Conservation (phyloP, 2,329 filamentous ascomycete genomes). For the Hymenoscyphus scutula region DNA sequence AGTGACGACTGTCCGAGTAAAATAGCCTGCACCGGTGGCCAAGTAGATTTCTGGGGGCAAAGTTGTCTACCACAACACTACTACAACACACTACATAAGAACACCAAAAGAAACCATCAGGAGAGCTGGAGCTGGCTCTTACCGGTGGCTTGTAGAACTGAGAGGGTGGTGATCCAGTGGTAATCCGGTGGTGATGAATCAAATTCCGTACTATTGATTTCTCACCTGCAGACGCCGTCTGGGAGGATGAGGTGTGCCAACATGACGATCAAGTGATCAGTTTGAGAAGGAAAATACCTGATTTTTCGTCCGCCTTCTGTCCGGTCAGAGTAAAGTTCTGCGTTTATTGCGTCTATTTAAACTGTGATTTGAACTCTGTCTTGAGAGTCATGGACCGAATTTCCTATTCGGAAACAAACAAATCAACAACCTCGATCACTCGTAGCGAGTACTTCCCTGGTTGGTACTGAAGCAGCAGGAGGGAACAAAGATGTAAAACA, state of each 20-base stretch:
- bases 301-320: neutral
- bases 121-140: neutral
- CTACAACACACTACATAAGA: neutral
- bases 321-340: neutral
- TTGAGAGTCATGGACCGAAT: neutral
- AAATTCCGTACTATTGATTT: slow-evolving; percentile 2
- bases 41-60: neutral
- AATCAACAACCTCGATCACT: neutral
- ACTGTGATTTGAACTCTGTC: neutral
- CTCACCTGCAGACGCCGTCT: slow-evolving; percentile 1
- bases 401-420: neutral
- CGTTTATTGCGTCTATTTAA: neutral
- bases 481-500: neutral
- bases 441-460: neutral
- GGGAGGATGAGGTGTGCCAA: neutral
- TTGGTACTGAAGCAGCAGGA: neutral
- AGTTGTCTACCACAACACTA: too few relatives aligned
- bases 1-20: too few relatives aligned
- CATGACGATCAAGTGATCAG: neutral
- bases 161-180: neutral
- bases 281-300: neutral
- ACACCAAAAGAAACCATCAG: neutral
- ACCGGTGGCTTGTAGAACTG: neutral
- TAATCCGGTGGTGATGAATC: neutral
- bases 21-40: neutral